phyloP scores from a whole-genome alignment of 768 basidiomycete species.

The Macrolepiota fuliginosa region DNA sequence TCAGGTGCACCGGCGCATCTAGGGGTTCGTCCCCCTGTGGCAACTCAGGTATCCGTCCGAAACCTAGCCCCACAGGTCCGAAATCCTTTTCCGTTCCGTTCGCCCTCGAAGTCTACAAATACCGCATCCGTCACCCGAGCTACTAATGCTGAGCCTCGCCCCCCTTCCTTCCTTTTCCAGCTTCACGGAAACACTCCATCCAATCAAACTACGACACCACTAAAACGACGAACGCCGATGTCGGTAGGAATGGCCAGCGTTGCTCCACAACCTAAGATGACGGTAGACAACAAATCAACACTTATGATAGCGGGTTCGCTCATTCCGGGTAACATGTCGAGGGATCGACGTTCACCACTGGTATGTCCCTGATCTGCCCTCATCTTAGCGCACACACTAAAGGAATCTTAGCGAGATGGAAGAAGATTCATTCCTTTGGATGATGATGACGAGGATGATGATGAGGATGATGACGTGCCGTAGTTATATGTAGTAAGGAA shows the following conservation, averaged over 20 bases:
- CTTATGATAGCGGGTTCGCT: neutral
- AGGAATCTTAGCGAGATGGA: slow-evolving; percentile 34
- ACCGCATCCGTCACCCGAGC: neutral
- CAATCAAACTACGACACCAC: neutral
- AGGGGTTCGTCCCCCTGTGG: neutral
- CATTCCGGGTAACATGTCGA: neutral
- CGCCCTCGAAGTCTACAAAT: neutral
- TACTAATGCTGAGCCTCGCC: neutral
- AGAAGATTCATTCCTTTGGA: slow-evolving; percentile 47
- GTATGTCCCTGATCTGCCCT: neutral
- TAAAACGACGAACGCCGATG: neutral
- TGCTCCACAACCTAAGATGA: neutral
- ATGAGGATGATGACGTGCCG: slow-evolving; percentile 16
- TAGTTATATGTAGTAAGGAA: neutral
- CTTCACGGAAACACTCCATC: neutral
- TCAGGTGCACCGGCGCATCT: neutral
- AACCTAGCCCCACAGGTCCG: neutral
- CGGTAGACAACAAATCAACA: neutral
- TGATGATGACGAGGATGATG: slow-evolving; percentile 43
- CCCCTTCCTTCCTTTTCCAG: neutral
- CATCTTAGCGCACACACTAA: neutral
- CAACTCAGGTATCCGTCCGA: neutral
- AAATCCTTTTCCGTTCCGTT: neutral
- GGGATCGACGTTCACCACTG: neutral
- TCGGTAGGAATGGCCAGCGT: neutral